phyloP scores from a whole-genome alignment of 202 grass and related monocot species.

The Cymbopogon flexuosus region DNA sequence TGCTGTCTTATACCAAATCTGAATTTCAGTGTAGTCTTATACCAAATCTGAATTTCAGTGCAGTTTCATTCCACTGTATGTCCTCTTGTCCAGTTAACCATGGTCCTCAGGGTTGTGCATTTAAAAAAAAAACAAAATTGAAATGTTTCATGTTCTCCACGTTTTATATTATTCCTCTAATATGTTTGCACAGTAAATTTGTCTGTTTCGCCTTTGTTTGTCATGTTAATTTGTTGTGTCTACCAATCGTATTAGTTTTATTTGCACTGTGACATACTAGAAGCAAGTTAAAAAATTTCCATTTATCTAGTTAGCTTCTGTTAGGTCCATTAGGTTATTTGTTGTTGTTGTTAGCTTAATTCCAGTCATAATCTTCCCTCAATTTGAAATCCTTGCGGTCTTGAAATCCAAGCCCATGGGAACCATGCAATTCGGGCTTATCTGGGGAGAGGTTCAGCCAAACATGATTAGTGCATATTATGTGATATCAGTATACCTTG shows the following conservation, averaged over 20 bases:
- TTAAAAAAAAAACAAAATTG: too few relatives aligned
- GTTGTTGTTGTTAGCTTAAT: background rate
- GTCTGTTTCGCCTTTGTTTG: background rate
- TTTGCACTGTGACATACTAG: background rate
- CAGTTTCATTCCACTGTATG: conserved; percentile 3
- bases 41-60: background rate
- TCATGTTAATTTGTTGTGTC: background rate
- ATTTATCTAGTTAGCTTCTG: background rate
- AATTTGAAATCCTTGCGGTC: background rate
- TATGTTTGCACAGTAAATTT: background rate
- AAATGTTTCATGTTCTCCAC: background rate
- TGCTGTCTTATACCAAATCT: background rate
- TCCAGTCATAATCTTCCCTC: background rate
- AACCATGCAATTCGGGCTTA: background rate
- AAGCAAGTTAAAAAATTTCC: background rate
- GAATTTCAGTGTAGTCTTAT: conserved; percentile 5
- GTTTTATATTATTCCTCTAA: background rate
- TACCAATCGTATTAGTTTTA: background rate
- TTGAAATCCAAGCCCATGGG: background rate
- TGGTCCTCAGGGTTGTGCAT: background rate
- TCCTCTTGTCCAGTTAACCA: background rate
- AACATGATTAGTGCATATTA: background rate
- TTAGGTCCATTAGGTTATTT: too few relatives aligned
- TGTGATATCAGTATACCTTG: background rate
- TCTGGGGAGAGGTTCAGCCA: background rate